Percentiles rank a stretch among this genome's conserved stretches.
These are phyloP conservation scores for Rosa multiflora DNA, from an alignment of 306 rosid genomes.

Conservation along the genomic window DNA sequence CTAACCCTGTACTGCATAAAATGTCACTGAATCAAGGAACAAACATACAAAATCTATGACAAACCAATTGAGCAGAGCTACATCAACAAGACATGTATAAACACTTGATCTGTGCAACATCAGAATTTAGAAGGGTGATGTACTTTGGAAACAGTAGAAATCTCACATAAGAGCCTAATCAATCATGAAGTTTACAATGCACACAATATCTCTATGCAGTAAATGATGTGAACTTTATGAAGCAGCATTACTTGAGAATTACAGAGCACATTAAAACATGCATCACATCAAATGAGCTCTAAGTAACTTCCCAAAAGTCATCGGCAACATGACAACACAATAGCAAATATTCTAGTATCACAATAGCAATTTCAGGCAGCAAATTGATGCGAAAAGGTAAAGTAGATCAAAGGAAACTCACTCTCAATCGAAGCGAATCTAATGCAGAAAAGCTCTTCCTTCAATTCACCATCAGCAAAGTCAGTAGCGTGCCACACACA, in stretches of 20 bases:
- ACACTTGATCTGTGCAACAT: neutral
- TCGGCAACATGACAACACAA: neutral
- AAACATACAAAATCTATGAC: neutral
- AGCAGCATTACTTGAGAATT: neutral
- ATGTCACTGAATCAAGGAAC: neutral
- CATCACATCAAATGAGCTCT: neutral
- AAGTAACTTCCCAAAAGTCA: too few relatives aligned
- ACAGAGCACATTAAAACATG: neutral
- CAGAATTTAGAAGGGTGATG: neutral
- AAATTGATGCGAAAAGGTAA: neutral
- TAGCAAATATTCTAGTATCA: neutral
- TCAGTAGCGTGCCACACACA: constrained; percentile 98
- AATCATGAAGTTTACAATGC: neutral
- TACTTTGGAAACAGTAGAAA: neutral
- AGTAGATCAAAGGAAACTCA: constrained; percentile 34
- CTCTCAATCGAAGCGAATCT: constrained; percentile 92
- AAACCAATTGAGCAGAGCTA: neutral
- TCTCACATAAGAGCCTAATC: neutral
- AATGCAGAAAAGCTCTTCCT: constrained; percentile 94
- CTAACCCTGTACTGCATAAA: neutral
- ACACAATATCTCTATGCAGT: neutral
- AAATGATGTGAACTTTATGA: neutral
- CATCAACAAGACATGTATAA: too few relatives aligned
- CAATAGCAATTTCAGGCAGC: neutral
- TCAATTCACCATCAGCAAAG: constrained; percentile 93